These are phyloP conservation scores for Colletotrichum viniferum DNA, from an alignment of 2,329 filamentous ascomycete species.

Conservation along the genomic window DNA sequence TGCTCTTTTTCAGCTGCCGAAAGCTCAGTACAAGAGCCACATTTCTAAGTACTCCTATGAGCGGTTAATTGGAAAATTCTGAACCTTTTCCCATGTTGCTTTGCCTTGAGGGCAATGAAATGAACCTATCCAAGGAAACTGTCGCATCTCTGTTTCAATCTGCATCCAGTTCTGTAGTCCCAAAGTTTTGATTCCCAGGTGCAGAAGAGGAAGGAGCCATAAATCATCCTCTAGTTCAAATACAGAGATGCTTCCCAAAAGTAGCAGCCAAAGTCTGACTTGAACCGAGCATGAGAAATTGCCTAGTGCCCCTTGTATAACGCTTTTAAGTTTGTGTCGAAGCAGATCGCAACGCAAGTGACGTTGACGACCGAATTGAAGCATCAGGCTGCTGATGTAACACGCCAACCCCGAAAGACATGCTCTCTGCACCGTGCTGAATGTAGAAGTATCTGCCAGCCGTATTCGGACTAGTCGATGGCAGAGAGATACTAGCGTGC, in stretches of 20 bases:
- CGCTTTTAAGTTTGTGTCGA: fast-evolving
- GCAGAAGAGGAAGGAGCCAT: not conserved
- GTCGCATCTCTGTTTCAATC: not conserved
- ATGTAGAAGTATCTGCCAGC: not conserved
- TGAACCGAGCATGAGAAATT: not conserved
- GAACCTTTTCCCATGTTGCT: not conserved
- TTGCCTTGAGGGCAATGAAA: not conserved
- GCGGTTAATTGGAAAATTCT: fast-evolving
- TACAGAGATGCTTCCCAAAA: fast-evolving
- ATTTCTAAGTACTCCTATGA: not conserved
- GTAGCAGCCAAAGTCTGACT: not conserved
- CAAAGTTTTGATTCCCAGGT: not conserved
- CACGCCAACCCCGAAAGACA: not conserved
- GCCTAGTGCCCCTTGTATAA: fast-evolving
- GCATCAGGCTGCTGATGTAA: not conserved
- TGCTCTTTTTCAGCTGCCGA: not conserved
- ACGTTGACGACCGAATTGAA: not conserved
- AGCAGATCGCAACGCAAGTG: not conserved
- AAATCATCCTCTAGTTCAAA: not conserved
- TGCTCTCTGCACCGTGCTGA: not conserved
- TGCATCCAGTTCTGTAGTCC: not conserved
- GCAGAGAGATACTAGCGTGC: not conserved
- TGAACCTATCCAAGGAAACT: not conserved
- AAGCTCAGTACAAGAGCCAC: fast-evolving
- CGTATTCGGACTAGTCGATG: not conserved